Base-by-base conservation (phyloP, 2,329 filamentous ascomycete species). In the Xenoacremonium recifei region DNA sequence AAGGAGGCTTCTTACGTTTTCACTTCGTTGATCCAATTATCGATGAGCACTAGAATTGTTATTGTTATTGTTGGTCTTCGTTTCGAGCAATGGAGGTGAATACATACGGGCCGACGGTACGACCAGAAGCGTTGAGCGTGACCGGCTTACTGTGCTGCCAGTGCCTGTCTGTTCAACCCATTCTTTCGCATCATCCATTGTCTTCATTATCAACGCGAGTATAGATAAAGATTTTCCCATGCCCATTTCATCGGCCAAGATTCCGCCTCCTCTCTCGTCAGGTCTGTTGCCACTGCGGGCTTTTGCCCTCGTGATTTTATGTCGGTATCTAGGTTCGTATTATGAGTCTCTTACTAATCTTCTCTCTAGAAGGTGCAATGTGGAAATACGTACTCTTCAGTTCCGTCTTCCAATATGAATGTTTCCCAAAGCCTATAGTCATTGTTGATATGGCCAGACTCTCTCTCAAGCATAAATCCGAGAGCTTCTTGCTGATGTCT, bases 171-270 rank as follows among this genome's bases (percentile, higher is more conserved):
- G n/a, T 6, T 57, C 37, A 10, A 62, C 62, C 68, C 68, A 75
- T 7, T 51, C 17, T 10, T 52, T 54, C 2, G 66, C 71, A 3
- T 57, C 37, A 1, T 63, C 56, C 0, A 71, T 49, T 0, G 71
- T 74, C 13, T 63, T 63, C 4, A 71, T 54, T 16, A 79, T 66
- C 0, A 79, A 55, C 1, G 75, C 70, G 9, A 81, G 64, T 0
- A 75, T 70, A 3, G 74, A 73, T 6, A 80, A 62, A 0, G 77
- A 73, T 50, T 82, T 82, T 1, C 79, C 79, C 64, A 81, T 69
- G 0, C 79, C 79, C 77, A 81, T 82, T 44, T 81, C 77, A 51
- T 82, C 78, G 0, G 77, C 77, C 2, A 82, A 51, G n/a, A 82
- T 73, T 0, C 75, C 75, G 1, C 66, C 65, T 0, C 64, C 66